These are phyloP conservation scores for Pyrenochaeta sp. DNA, from an alignment of 2,329 filamentous ascomycete species.

Conservation along the genomic window DNA sequence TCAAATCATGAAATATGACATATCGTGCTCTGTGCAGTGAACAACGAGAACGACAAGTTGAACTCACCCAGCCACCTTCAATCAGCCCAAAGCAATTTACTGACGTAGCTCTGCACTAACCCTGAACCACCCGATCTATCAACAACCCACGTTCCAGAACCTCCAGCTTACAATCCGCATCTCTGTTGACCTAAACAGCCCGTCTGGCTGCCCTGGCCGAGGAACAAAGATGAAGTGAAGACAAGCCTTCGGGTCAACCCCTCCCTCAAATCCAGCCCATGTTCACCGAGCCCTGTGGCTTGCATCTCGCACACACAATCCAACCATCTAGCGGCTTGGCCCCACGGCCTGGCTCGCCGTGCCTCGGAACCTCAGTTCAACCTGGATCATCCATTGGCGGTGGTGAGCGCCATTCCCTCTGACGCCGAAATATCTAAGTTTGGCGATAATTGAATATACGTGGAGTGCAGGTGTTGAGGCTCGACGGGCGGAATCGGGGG, in stretches of 20 bases:
- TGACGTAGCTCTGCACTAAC: no score
- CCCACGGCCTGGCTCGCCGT: neutral
- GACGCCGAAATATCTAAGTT: no score
- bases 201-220: neutral
- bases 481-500: slow-evolving; percentile 8
- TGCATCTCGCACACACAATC: neutral
- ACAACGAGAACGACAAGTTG: no score
- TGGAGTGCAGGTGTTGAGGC: no score
- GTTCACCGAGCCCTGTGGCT: neutral
- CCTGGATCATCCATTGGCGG: neutral
- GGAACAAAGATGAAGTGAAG: neutral
- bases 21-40: no score
- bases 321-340: neutral
- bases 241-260: slow-evolving; percentile 1
- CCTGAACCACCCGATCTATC: no score
- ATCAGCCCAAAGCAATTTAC: no score
- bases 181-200: neutral
- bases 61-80: no score
- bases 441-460: no score
- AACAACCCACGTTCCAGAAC: neutral
- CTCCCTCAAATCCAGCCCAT: neutral
- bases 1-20: no score
- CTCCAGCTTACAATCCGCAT: neutral
- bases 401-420: no score
- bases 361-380: neutral